phyloP scores from a whole-genome alignment of 805 yeast species.

The Ogataea corticis region DNA sequence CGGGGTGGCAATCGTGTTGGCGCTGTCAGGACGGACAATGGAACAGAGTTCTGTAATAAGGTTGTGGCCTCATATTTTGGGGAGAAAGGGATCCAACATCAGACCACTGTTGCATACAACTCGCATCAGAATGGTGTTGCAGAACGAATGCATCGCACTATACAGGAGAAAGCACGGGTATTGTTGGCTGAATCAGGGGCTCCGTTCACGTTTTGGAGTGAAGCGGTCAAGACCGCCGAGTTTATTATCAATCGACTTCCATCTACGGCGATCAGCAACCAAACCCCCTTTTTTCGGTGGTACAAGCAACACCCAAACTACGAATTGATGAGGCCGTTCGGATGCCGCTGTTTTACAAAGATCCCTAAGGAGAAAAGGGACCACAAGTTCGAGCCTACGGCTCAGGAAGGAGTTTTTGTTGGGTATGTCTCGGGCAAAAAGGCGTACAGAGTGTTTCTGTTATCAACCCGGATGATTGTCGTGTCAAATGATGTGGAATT shows the following conservation, averaged over 20 bases:
- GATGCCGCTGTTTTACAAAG: neutral
- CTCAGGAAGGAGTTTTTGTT: neutral
- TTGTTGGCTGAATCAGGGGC: neutral
- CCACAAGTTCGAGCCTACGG: neutral
- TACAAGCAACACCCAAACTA: no score
- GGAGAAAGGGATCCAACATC: slow-evolving; percentile 5
- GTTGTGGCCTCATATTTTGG: no score
- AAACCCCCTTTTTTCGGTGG: neutral
- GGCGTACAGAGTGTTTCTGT: neutral
- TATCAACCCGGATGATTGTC: neutral
- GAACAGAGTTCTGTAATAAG: neutral
- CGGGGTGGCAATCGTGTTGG: no score
- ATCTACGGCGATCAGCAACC: neutral
- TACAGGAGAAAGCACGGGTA: neutral
- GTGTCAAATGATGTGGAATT: no score
- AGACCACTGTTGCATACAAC: slow-evolving; percentile 8
- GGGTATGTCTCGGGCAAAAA: neutral
- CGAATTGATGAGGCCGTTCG: neutral
- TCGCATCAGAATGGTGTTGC: slow-evolving; percentile 16
- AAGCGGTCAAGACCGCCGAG: neutral
- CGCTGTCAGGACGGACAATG: no score
- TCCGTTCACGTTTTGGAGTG: neutral
- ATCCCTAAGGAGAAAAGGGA: neutral
- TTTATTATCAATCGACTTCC: neutral
- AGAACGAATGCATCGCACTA: slow-evolving; percentile 10